Percentiles rank a stretch among this genome's conserved stretches.
Evolutionary conservation across 2,329 filamentous ascomycete genomes (phyloP).

Genomic region (Cyanodermella asteris): DNA sequence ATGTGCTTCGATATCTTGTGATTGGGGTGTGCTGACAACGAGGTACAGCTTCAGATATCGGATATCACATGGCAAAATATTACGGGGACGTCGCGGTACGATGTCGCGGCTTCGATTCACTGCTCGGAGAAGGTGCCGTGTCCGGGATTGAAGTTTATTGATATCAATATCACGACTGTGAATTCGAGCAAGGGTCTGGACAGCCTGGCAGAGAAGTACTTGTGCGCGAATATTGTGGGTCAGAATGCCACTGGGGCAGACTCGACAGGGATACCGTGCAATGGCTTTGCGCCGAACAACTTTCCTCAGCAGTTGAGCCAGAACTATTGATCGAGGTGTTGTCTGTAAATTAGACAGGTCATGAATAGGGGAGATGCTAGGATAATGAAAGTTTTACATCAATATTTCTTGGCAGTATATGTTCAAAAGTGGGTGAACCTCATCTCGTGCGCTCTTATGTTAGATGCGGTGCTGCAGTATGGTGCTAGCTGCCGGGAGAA

Average conservation of each 20-base stretch:
- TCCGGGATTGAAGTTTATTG: conserved; percentile 22
- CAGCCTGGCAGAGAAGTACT: conserved; percentile 17
- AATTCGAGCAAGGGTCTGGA: conserved; percentile 14
- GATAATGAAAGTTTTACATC: too few relatives aligned
- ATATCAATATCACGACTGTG: conserved; percentile 23
- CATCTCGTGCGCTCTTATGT: too few relatives aligned
- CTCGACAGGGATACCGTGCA: conserved; percentile 11
- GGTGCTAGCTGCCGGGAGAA: too few relatives aligned
- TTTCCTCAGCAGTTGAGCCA: conserved; percentile 2
- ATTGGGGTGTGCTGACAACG: too few relatives aligned
- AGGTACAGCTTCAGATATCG: conserved; percentile 15
- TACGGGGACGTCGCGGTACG: conserved; percentile 26
- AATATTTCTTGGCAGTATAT: too few relatives aligned
- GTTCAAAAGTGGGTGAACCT: too few relatives aligned
- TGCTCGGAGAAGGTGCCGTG: conserved; percentile 22
- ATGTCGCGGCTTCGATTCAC: conserved; percentile 26
- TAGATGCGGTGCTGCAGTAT: too few relatives aligned
- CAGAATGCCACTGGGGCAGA: conserved; percentile 5
- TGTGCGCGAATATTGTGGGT: conserved; percentile 21
- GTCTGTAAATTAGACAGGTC: too few relatives aligned
- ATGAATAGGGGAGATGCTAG: too few relatives aligned
- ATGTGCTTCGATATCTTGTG: neutral
- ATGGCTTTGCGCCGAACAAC: conserved; percentile 11
- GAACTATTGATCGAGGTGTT: conserved; percentile 1
- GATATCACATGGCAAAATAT: conserved; percentile 29